Evolutionary conservation across 2,329 filamentous ascomycete species (phyloP), one percentile per base, ranked within the genome.

Genomic region (Elsinoe necatrix): DNA sequence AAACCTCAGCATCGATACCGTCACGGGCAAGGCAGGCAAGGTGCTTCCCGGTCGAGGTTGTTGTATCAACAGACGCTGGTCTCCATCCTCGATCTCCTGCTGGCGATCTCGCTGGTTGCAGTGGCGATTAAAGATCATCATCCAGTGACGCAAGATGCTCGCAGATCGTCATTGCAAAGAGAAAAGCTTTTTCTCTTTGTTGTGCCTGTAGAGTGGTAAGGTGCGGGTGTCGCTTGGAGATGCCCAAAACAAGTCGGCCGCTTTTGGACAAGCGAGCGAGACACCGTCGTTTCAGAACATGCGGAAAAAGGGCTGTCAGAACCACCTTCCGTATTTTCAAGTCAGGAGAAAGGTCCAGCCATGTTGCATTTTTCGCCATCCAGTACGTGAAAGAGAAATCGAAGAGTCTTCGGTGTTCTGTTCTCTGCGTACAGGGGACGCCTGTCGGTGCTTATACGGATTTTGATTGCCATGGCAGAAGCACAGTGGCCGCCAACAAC

Each of bases 261-360:
- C 41, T 27, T 50, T 48, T 48, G 23, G 42, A 48, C 23, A 48
- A 48, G 43, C 43, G 23, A 48, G 23, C 5, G 14, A n/a, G 48
- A 52, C 7, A 52, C 48, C 48, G 37, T 27, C 25, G 48, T 52
- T 52, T 52, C 48, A 52, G 48, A 52, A 8, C 37, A 52, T n/a
- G 16, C 29, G 16, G 48, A 12, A 50, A 16, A 18, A 29, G 12
- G 16, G 12, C 23, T 12, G 16, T 7, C 41, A 45, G 23, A 45
- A 25, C 20, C 41, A 45, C 41, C 41, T 45, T 45, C 41, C 41
- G 41, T 11, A 27, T 23, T 23, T 42, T 21, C 16, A 52, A 52
- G 48, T 52, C 48, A 52, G 48, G 45, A 50, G 45, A 50, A 50
- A 31, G 25, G 21, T 23, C 16, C 18, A 23, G 41, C 41, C 41